These are phyloP conservation scores for Cercospora sp. DNA, from an alignment of 2,329 filamentous ascomycete genomes.

Conservation along the genomic window DNA sequence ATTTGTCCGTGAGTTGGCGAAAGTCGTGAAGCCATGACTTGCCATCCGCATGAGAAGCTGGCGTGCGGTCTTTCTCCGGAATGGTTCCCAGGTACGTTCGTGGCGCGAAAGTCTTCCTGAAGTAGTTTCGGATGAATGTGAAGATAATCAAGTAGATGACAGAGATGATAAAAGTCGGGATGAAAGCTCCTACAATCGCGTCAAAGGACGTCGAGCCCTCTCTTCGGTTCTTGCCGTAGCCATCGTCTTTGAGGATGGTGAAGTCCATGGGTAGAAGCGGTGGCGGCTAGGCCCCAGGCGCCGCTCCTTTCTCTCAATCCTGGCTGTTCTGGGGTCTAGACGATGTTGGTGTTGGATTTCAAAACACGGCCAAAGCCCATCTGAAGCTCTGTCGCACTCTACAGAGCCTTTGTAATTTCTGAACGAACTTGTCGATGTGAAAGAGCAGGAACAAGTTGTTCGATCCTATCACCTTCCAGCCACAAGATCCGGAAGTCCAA, in stretches of 20 bases:
- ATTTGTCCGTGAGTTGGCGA: slow-evolving; percentile 46
- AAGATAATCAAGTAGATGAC: slow-evolving; percentile 36
- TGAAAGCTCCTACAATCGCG: slow-evolving; percentile 38
- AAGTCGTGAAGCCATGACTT: slow-evolving; percentile 53
- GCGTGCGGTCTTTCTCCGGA: slow-evolving; percentile 38
- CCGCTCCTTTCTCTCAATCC: not conserved
- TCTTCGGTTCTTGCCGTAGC: slow-evolving; percentile 32
- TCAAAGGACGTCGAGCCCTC: slow-evolving; percentile 35
- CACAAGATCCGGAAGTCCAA: not conserved
- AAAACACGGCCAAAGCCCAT: not conserved
- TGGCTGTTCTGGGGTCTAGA: not conserved
- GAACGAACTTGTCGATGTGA: not conserved
- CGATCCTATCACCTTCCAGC: not conserved
- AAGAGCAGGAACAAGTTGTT: not conserved
- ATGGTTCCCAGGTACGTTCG: slow-evolving; percentile 39
- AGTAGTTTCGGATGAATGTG: slow-evolving; percentile 34
- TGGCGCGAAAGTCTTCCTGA: slow-evolving; percentile 38
- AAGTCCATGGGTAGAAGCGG: slow-evolving; percentile 15
- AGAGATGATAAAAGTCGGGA: slow-evolving; percentile 37
- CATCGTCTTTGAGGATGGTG: slow-evolving; percentile 22
- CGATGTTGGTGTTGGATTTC: not conserved
- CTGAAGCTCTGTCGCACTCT: not conserved
- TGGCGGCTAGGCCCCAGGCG: not conserved
- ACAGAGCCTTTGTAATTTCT: not conserved
- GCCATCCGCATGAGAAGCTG: slow-evolving; percentile 29